phyloP scores from a whole-genome alignment of 225 moss, liverwort and hornwort genomes.

The Physcomitrium patens region DNA sequence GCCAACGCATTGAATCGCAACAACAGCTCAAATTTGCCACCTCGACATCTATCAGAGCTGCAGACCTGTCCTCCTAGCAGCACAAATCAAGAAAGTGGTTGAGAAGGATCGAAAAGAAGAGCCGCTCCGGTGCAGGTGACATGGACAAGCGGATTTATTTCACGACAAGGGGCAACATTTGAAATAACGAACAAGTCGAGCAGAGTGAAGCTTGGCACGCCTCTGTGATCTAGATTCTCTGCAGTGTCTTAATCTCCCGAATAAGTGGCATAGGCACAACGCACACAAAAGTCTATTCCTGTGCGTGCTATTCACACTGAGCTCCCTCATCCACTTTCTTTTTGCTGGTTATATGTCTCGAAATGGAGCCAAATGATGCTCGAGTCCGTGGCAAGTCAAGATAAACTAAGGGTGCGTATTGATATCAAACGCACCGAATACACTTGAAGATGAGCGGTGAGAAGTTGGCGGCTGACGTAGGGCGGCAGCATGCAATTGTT shows the following conservation, averaged over 20 bases:
- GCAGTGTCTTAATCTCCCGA: conserved; percentile 18
- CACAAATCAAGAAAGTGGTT: conserved; percentile 13
- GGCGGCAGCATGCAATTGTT: conserved; percentile 33
- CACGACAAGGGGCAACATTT: not conserved
- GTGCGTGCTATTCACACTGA: conserved; percentile 19
- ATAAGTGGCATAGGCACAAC: conserved; percentile 42
- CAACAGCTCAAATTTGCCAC: conserved; percentile 25
- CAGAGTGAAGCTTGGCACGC: conserved; percentile 11
- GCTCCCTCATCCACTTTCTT: not conserved
- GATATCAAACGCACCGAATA: conserved; percentile 1
- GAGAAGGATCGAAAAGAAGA: conserved; percentile 8
- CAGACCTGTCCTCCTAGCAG: conserved; percentile 3
- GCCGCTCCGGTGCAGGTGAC: not conserved
- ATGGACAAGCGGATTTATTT: not conserved
- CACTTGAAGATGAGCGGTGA: not conserved
- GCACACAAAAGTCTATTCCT: not conserved
- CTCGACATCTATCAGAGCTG: conserved; percentile 1
- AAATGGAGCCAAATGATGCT: too few species aligned
- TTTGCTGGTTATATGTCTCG: not conserved
- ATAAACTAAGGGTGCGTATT: not conserved
- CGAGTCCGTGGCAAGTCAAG: not conserved
- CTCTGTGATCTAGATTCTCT: conserved; percentile 8
- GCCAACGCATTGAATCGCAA: conserved; percentile 11
- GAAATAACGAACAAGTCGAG: conserved; percentile 7
- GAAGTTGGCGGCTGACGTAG: conserved; percentile 22